These are phyloP conservation scores for Talaromyces thailandensis DNA, from an alignment of 495 filamentous ascomycete species.

Conservation along the genomic window DNA sequence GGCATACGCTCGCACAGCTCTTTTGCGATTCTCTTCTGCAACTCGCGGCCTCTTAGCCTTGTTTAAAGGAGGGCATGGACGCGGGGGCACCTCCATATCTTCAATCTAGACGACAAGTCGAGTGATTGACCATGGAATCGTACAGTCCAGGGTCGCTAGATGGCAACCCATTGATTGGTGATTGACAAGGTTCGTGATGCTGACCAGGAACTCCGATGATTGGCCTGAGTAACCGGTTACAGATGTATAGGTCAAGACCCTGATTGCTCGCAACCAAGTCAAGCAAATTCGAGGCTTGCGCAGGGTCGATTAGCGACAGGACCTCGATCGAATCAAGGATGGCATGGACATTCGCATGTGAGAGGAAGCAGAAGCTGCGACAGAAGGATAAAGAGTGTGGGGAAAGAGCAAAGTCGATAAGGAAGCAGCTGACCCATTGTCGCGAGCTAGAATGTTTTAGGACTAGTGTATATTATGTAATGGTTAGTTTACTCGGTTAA, in stretches of 20 bases:
- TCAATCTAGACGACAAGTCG: background rate
- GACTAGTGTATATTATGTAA: background rate
- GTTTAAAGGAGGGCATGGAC: background rate
- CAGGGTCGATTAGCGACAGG: background rate
- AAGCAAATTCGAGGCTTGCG: background rate
- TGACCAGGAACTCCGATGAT: background rate
- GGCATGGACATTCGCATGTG: background rate
- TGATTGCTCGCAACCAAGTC: background rate
- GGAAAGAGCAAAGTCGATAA: background rate
- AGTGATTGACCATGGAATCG: background rate
- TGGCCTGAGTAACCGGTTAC: background rate
- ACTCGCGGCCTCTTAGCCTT: constrained; percentile 34
- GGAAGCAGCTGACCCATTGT: background rate
- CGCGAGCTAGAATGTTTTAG: background rate
- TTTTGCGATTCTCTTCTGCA: constrained; percentile 40
- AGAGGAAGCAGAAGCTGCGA: background rate
- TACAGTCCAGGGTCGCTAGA: background rate
- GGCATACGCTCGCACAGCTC: constrained; percentile 36
- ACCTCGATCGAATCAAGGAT: background rate
- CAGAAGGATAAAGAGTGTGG: background rate
- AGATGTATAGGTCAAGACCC: background rate
- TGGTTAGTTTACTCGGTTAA: too few relatives aligned
- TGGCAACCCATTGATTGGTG: background rate
- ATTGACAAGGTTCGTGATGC: background rate
- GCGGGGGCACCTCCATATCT: background rate